A percentile compares a stretch with the other conserved stretches of the same genome.
These are phyloP conservation scores for Santalum album DNA, from an alignment of 164 flowering plant species.

Conservation along the genomic window DNA sequence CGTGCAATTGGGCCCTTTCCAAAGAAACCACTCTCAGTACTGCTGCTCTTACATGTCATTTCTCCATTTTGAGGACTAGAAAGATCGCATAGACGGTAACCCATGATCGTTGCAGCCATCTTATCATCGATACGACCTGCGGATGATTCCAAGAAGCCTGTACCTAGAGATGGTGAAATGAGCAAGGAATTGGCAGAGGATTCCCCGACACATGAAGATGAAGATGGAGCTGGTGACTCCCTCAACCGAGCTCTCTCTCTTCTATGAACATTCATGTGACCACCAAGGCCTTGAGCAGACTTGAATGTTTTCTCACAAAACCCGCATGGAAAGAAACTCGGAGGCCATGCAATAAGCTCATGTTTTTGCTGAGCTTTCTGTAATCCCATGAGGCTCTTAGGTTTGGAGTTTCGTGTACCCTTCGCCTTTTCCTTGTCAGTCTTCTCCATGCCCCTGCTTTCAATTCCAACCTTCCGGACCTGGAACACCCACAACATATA, in stretches of 20 bases:
- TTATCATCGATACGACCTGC: background rate
- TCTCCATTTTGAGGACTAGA: too few relatives aligned
- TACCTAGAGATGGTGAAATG: slow-evolving; percentile 10
- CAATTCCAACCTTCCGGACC: too few relatives aligned
- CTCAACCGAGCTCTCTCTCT: slow-evolving; percentile 65
- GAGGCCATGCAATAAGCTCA: slow-evolving; percentile 72
- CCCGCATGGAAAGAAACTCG: slow-evolving; percentile 63
- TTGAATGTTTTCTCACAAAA: slow-evolving; percentile 69
- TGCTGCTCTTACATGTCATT: too few relatives aligned
- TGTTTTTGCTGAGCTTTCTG: too few relatives aligned
- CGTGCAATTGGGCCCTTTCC: slow-evolving; percentile 6
- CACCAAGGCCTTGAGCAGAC: slow-evolving; percentile 80
- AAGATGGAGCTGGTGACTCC: slow-evolving; percentile 19
- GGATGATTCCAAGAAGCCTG: slow-evolving; percentile 1
- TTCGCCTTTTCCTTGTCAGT: too few relatives aligned
- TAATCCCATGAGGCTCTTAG: too few relatives aligned
- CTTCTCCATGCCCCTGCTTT: too few relatives aligned
- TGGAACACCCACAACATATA: too few relatives aligned
- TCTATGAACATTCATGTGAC: slow-evolving; percentile 79
- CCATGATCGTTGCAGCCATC: too few relatives aligned
- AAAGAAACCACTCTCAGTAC: slow-evolving; percentile 6
- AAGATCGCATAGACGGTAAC: too few relatives aligned
- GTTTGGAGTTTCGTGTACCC: too few relatives aligned
- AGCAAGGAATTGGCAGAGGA: slow-evolving; percentile 21
- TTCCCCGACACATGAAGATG: too few relatives aligned